phyloP scores from a whole-genome alignment of 2,329 filamentous ascomycete genomes.

The Nemania sp. region DNA sequence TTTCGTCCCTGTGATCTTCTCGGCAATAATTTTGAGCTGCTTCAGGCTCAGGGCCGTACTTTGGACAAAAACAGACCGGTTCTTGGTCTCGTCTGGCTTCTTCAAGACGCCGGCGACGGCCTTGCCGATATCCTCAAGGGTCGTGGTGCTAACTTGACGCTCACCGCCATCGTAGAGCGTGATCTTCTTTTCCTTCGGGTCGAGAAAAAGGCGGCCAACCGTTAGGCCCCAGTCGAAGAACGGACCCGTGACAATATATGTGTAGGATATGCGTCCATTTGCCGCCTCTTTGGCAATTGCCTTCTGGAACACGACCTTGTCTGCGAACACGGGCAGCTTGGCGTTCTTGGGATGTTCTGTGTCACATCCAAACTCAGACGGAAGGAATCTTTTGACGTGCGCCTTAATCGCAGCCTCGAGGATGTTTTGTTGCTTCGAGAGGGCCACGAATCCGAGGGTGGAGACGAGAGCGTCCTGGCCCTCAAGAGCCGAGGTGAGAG shows the following conservation, averaged over 20 bases:
- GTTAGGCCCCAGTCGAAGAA: constrained; percentile 35
- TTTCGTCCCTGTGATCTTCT: constrained; percentile 30
- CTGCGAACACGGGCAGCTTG: constrained; percentile 53
- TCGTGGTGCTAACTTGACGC: constrained; percentile 49
- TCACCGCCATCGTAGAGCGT: constrained; percentile 55
- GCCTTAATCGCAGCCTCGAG: constrained; percentile 62
- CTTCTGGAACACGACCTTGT: constrained; percentile 51
- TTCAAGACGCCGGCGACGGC: constrained; percentile 52
- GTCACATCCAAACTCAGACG: constrained; percentile 57
- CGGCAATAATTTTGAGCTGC: constrained; percentile 46
- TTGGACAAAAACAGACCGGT: constrained; percentile 51
- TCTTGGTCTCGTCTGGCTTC: constrained; percentile 51
- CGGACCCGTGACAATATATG: constrained; percentile 45
- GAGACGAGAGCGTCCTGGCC: constrained; percentile 63
- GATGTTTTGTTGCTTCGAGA: constrained; percentile 48
- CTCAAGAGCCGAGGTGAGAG: constrained; percentile 53
- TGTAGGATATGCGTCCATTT: constrained; percentile 34
- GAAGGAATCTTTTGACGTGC: constrained; percentile 61
- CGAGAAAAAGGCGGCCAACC: constrained; percentile 23
- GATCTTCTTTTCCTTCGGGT: constrained; percentile 35
- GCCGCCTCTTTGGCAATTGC: constrained; percentile 46
- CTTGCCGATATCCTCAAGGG: constrained; percentile 49
- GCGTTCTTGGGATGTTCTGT: constrained; percentile 43
- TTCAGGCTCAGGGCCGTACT: constrained; percentile 48
- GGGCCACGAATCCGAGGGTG: constrained; percentile 41